phyloP scores from a whole-genome alignment of 1,139 yeast species.

The Scheffersomyces stambukii region DNA sequence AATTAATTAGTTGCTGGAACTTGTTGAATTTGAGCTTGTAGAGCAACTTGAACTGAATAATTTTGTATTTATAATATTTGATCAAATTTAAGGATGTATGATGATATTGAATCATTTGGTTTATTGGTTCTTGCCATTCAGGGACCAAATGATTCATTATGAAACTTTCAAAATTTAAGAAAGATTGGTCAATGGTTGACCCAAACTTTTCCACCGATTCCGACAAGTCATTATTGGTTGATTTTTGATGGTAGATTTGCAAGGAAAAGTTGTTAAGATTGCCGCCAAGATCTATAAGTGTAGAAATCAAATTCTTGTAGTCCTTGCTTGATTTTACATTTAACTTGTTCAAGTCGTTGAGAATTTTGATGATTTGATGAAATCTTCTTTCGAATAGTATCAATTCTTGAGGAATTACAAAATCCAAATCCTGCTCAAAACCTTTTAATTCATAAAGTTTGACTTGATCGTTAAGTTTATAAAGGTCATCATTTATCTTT shows the following conservation, averaged over 20 bases:
- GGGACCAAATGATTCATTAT: conserved; percentile 32
- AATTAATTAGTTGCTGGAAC: conserved; percentile 34
- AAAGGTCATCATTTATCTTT: conserved; percentile 35
- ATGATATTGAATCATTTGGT: conserved; percentile 40
- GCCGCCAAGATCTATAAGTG: conserved; percentile 43
- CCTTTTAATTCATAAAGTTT: conserved; percentile 28
- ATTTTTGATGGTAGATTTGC: conserved; percentile 34
- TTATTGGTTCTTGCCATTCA: conserved; percentile 45
- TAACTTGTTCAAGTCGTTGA: conserved; percentile 31
- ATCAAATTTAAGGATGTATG: conserved; percentile 34
- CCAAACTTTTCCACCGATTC: conserved; percentile 42
- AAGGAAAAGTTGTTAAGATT: conserved; percentile 45
- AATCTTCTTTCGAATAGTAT: conserved; percentile 33
- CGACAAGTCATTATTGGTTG: conserved; percentile 25
- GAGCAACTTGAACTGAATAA: conserved; percentile 39
- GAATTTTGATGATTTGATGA: conserved; percentile 29
- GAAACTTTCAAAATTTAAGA: conserved; percentile 39
- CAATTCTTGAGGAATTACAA: conserved; percentile 31
- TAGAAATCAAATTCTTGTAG: conserved; percentile 26
- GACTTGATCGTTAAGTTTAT: conserved; percentile 31
- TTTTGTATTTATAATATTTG: conserved; percentile 43
- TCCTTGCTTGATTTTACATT: conserved; percentile 29
- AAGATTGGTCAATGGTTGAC: conserved; percentile 40
- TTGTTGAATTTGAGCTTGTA: conserved; percentile 40
- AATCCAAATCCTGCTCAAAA: conserved; percentile 15